Conservation (phyloP, 345 rosid genomes). For the Acer yangbiense region DNA sequence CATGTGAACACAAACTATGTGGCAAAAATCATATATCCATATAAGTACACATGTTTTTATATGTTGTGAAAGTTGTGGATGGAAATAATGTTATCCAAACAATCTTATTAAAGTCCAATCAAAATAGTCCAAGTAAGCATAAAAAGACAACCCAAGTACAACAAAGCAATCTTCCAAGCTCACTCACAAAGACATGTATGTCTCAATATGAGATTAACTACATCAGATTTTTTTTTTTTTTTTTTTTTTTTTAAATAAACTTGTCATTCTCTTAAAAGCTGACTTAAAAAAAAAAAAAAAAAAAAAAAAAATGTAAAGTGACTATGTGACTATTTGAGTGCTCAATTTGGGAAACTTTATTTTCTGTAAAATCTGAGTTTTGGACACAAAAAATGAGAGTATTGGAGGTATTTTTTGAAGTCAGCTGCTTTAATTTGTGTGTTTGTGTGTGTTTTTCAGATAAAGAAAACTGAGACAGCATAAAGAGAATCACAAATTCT, state of each 20-base stretch:
- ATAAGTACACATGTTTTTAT: not conserved
- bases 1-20: not conserved
- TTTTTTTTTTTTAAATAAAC: not conserved
- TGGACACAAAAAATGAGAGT: not conserved
- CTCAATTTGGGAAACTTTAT: not conserved
- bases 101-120: conserved; percentile 22
- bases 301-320: too few relatives aligned
- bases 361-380: not conserved
- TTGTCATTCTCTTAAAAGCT: not conserved
- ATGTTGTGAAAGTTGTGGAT: conserved; percentile 5
- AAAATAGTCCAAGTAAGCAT: conserved; percentile 22
- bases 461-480: conserved; percentile 3
- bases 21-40: not conserved
- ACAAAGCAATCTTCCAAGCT: not conserved
- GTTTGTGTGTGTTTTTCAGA: not conserved
- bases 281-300: too few relatives aligned
- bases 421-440: too few relatives aligned
- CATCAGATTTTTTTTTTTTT: not conserved
- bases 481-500: conserved; percentile 21
- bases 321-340: not conserved
- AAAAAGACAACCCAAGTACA: conserved; percentile 11
- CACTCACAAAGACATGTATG: not conserved
- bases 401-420: not conserved
- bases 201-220: not conserved
- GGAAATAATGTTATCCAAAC: conserved; percentile 27